Base-by-base conservation (phyloP, 2,329 filamentous ascomycete species). In the Escovopsis sp. region DNA sequence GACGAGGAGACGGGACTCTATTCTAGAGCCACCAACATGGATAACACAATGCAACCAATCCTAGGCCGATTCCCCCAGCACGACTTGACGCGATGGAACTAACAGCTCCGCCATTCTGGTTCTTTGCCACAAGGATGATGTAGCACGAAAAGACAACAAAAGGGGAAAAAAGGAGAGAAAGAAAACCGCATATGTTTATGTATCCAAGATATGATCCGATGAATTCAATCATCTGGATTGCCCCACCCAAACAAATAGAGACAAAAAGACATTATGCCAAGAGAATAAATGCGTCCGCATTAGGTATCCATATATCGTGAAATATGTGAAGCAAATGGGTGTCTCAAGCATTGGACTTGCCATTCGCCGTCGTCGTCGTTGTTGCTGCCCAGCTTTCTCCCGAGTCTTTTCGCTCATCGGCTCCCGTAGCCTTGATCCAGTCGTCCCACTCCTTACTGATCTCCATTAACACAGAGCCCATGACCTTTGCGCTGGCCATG, bases 361-460 rank as follows among this genome's bases (percentile, higher is more conserved):
- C 28, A 32, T 23, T 23, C 6, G 23, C 23, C 23, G 6, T 23
- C 23, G 23, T 23, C 23, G 6, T 23, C 23, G 23, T 23, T 23
- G 28, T 9, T 32, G 28, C 7, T 32, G 28, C 8, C 28, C 4
- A 9, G 28, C 11, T 32, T 32, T 32, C 28, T 11, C 8, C 28
- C 2, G 28, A 6, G 8, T 61, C 59, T 39, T 58, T 59, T 6
- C 54, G 51, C 8, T 56, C 55, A 23, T 63, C 61, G 0, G 55
- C 50, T 4, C 66, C 72, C 3, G 75, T 78, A 0, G 73, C 72
- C 37, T 75, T 73, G 55, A 76, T 79, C 84, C 84, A 89, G 53
- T 89, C 85, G 50, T 88, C 83, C 89, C 89, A 96, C 59, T 96
- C 91, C 51, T 80, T 80, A 41, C 85, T 83, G 55, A 98, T 94